Conservation (phyloP, 306 rosid species). For the Vigna nakashimae region DNA sequence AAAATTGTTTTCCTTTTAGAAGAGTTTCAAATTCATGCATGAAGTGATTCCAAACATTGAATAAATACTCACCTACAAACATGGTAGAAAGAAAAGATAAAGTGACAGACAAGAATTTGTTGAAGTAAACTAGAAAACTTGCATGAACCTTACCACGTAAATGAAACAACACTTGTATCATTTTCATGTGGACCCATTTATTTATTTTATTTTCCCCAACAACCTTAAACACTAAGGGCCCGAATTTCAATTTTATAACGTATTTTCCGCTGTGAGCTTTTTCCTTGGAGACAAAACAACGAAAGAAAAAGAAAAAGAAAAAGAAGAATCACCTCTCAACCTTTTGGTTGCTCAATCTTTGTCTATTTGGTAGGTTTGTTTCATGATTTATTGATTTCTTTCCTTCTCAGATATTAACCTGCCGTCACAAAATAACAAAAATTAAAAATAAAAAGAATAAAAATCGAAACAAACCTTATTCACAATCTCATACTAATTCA, state of each 20-base stretch:
- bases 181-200: conserved; percentile 47
- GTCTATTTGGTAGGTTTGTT: too few species aligned
- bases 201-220: neutral
- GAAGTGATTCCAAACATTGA: too few species aligned
- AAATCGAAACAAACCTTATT: too few species aligned
- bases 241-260: conserved; percentile 1
- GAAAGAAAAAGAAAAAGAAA: neutral
- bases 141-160: conserved; percentile 62
- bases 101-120: neutral
- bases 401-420: too few species aligned
- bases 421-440: too few species aligned
- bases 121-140: conserved; percentile 35
- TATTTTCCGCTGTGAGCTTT: conserved; percentile 2
- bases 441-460: too few species aligned
- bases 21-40: too few species aligned
- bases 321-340: neutral
- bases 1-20: too few species aligned
- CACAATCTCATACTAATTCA: too few species aligned
- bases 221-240: neutral
- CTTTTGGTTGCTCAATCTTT: neutral
- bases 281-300: neutral
- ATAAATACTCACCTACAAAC: too few species aligned
- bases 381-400: too few species aligned
- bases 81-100: too few species aligned
- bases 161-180: conserved; percentile 28